Evolutionary conservation across 371 early-diverging fungal genomes (phyloP), one percentile per base, ranked within the genome.

Genomic region (Cladochytrium tenue): DNA sequence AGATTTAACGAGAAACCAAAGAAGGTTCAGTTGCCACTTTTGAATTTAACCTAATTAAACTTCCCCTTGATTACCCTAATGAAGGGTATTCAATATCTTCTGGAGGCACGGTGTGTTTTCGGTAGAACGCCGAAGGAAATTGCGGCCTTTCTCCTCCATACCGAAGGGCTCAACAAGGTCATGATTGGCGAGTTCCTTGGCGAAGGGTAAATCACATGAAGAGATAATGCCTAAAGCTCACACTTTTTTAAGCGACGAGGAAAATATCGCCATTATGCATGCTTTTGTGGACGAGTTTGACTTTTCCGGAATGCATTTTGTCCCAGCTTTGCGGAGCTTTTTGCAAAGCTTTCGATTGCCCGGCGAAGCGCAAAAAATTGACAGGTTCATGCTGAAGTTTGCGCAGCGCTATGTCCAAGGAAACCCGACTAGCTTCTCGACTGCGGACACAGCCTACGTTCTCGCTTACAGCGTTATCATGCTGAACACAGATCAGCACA

Each of bases 351-450:
- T 99, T 86, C 81, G 97, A 43, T 83, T 99, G 32, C 96, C 96
- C 1, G 98, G 98, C 33, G 99, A 99, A 78, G 88, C 93, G n/a
- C 97, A 97, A 77, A 94, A 96, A 77, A 98, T 98, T 73, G 97
- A 99, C 76, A 85, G 99, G 27, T 94, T 96, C 65, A 95, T 99
- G 92, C 84, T 92, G 4, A 96, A 95, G 74, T 99, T 97, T 84
- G 96, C 96, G 34, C 93, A 95, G 73, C 85, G 93, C 31, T 99
- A 91, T 71, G 76, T 91, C 7, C 88, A 89, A 63, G 87, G 88
- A 53, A 95, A 95, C 70, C 90, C 91, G 0, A 76, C 84, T 32
- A 76, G 64, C 7, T 83, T 82, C 61, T 75, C 90, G 51, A 92
- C 89, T 69, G 93, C 94, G n/a, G 94, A 96, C 70, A 91, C 95